Evolutionary conservation across 139 green algal species (phyloP).

Genomic region (Volvox africanus): DNA sequence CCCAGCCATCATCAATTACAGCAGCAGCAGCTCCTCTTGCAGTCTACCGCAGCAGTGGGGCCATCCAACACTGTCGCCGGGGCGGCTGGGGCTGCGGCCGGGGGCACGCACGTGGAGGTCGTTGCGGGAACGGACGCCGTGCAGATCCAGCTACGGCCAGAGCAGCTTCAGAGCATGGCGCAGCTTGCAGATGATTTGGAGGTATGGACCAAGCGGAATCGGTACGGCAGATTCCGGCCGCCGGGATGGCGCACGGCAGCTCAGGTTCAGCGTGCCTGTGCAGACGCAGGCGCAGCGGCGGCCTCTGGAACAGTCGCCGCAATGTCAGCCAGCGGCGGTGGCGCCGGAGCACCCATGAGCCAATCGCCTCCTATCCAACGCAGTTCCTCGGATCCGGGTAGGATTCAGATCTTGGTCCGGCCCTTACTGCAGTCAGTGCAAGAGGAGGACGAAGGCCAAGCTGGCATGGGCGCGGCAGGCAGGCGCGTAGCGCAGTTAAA

Average conservation of each 20-base stretch:
- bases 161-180: conserved; percentile 48
- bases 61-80: not conserved
- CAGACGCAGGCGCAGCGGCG: not conserved
- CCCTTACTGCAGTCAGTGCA: not conserved
- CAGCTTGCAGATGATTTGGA: conserved; percentile 61
- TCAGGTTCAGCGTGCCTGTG: conserved; percentile 20
- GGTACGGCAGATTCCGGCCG: conserved; percentile 68
- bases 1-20: not conserved
- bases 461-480: not conserved
- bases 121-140: conserved; percentile 50
- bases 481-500: not conserved
- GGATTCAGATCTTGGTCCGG: not conserved
- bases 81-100: not conserved
- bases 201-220: conserved; percentile 59
- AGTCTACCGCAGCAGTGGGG: not conserved
- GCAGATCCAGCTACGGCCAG: conserved; percentile 56
- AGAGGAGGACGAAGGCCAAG: not conserved
- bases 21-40: not conserved
- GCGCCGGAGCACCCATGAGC: not conserved
- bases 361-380: not conserved
- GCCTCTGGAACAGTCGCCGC: not conserved
- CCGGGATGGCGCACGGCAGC: conserved; percentile 61
- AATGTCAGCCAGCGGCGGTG: not conserved
- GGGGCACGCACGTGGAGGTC: conserved; percentile 53
- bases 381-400: conserved; percentile 13